Percentiles rank a stretch among this genome's conserved stretches.
Evolutionary conservation across 2,329 filamentous ascomycete species (phyloP).

Genomic region (Colletotrichum euphorbiae): DNA sequence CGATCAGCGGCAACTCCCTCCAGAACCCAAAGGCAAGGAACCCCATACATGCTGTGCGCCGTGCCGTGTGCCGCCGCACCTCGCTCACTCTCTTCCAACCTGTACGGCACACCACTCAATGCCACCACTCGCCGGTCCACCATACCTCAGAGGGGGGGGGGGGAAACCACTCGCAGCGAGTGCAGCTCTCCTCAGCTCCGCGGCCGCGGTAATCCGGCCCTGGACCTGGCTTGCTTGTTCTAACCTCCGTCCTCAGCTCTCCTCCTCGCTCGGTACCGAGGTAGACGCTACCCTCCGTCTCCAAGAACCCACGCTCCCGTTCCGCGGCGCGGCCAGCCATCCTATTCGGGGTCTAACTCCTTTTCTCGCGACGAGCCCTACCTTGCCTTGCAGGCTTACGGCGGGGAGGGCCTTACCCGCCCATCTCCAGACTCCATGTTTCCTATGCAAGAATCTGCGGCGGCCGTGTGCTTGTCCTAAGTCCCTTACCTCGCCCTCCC

Average conservation of each 20-base stretch:
- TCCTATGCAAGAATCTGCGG: constrained; percentile 30
- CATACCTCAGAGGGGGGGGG: constrained; percentile 5
- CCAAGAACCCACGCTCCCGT: constrained; percentile 31
- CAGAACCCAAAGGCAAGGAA: constrained; percentile 2
- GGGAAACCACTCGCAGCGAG: constrained; percentile 1
- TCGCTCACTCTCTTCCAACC: neutral
- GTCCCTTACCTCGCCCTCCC: constrained; percentile 9
- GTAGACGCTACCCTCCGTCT: constrained; percentile 21
- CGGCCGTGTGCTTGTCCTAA: constrained; percentile 11
- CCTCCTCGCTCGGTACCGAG: constrained; percentile 31
- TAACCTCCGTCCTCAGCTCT: constrained; percentile 13
- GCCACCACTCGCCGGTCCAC: neutral
- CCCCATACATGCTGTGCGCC: constrained; percentile 2
- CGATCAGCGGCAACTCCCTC: constrained; percentile 18
- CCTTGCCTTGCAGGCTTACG: constrained; percentile 15
- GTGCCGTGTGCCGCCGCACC: neutral
- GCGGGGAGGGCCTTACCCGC: constrained; percentile 12
- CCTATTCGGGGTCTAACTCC: constrained; percentile 35
- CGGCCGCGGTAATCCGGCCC: constrained; percentile 33
- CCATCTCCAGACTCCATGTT: constrained; percentile 35
- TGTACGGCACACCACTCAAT: too few species aligned
- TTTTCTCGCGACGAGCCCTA: constrained; percentile 17
- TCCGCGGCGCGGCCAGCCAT: constrained; percentile 31
- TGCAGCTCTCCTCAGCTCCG: constrained; percentile 30
- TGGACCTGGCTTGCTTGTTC: constrained; percentile 24